Evolutionary conservation across 441 rosid genomes (phyloP).

Genomic region (Gossypium gossypioides): DNA sequence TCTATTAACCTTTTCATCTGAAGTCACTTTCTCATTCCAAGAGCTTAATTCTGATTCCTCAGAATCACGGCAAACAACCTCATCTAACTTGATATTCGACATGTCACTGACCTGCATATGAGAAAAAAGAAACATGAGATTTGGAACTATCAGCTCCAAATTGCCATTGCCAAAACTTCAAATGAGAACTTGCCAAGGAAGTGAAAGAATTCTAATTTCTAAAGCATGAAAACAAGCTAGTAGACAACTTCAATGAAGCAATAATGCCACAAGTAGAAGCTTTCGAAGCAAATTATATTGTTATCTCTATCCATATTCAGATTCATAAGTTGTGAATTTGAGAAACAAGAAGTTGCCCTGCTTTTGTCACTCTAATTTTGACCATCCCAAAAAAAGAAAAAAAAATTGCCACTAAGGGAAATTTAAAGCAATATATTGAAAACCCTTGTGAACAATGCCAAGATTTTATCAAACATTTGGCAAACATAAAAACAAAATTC

Average conservation of each 20-base stretch:
- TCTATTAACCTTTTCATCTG: conserved; percentile 21
- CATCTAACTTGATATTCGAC: conserved; percentile 40
- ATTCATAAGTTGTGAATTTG: background rate
- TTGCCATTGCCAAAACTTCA: background rate
- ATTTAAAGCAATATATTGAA: background rate
- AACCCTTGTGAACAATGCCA: background rate
- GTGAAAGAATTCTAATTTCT: background rate
- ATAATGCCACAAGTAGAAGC: background rate
- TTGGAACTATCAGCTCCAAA: conserved; percentile 1
- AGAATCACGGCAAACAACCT: conserved; percentile 23
- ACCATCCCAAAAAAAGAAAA: too few species aligned
- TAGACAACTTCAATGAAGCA: background rate
- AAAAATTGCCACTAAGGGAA: background rate
- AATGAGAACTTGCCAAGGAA: background rate
- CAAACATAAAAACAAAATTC: background rate
- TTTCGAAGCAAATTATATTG: background rate
- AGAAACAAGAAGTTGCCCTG: background rate
- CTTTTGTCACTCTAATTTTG: background rate
- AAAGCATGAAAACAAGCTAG: background rate
- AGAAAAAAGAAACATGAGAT: background rate
- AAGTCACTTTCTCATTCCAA: conserved; percentile 16
- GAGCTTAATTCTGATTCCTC: conserved; percentile 26
- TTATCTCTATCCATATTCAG: too few species aligned
- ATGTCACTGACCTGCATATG: conserved; percentile 27
- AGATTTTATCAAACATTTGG: background rate